Evolutionary conservation across 2,329 filamentous ascomycete species (phyloP), one percentile per base, ranked within the genome.

Genomic region (Talaromyces sp.): DNA sequence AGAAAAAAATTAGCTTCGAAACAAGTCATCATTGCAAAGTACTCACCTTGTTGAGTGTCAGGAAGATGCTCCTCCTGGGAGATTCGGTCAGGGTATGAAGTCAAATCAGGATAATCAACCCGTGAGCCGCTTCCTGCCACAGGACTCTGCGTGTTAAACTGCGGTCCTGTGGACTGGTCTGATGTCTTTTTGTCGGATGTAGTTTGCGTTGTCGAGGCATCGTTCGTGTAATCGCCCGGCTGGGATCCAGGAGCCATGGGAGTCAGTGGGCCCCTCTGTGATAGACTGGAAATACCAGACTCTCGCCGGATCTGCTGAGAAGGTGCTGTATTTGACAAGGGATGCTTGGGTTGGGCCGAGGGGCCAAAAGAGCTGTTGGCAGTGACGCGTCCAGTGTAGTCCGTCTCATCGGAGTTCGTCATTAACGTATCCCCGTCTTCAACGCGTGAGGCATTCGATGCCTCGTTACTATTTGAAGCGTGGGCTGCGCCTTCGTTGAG

Each of bases 181-280:
- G 90, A 91, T 2, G 90, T 93, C 73, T 86, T 87, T 76, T 96
- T 95, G n/a, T 87, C 86, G 3, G 86, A 89, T 1, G 93, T 96
- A 2, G 87, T 89, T 27, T 87, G 87, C 1, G 93, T 98, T 1
- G 93, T 96, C 2, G 92, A 96, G 1, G 92, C 94, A 69, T 96
- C 92, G 69, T 98, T 97, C 59, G 88, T 79, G 62, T 87, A 88
- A 84, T 88, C 84, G 27, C 79, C 79, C 16, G 82, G 78, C 70
- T 87, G 82, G 34, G 85, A 85, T 62, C 83, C 82, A 12, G 81
- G 80, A 8, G 81, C 80, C 76, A 88, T 81, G 27, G 83, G 84
- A 2, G 85, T 87, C 67, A 85, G 82, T 6, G 79, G 82, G 30
- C 76, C 77, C 63, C 75, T 79, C 66, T 83, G 81, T 2, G 80